Evolutionary conservation across 2,329 filamentous ascomycete genomes (phyloP), one percentile per base, ranked within the genome.

Genomic region (Ascosphaera aggregata): DNA sequence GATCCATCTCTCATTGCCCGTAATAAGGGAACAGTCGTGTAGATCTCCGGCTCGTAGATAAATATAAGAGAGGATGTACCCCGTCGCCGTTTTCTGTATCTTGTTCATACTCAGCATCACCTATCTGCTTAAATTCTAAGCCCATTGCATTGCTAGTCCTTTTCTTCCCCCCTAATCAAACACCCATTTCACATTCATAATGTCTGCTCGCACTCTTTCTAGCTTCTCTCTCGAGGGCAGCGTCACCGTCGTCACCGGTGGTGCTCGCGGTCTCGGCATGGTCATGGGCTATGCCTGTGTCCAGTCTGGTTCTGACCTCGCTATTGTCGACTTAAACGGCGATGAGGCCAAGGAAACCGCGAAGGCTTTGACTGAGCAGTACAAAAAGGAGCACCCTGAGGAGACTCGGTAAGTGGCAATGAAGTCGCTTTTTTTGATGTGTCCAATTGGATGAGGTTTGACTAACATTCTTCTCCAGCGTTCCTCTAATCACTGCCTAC

Each of bases 261-360:
- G 85, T 52, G 86, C 86, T 18, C 69, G 85, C 52, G 86, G 86
- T 5, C 60, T 95, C 42, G 86, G 86, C 31, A 64, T 94, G 43
- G 84, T 91, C 48, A 94, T 95, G 79, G 80, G 78, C 39, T 84
- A 93, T 62, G 84, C 80, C 36, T 71, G 93, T 58, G 79, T 93
- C 39, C 76, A 81, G 39, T 89, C 80, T 40, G 86, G 86, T 39
- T 80, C 81, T 8, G 76, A 92, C 55, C 67, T 94, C 44, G 86
- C 86, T 34, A 80, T 95, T 57, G 82, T 94, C 32, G 86, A 95
- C 56, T 65, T 94, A 62, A 93, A 95, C 61, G 78, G 80, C 86
- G 59, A 86, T 32, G 82, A 93, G 59, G 86, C 80, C 8, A 66
- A 76, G 52, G 72, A 72, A 49, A 80, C 89, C 54, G 82, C 82